phyloP scores from a whole-genome alignment of 2,329 filamentous ascomycete species.

The Akanthomyces muscarius region DNA sequence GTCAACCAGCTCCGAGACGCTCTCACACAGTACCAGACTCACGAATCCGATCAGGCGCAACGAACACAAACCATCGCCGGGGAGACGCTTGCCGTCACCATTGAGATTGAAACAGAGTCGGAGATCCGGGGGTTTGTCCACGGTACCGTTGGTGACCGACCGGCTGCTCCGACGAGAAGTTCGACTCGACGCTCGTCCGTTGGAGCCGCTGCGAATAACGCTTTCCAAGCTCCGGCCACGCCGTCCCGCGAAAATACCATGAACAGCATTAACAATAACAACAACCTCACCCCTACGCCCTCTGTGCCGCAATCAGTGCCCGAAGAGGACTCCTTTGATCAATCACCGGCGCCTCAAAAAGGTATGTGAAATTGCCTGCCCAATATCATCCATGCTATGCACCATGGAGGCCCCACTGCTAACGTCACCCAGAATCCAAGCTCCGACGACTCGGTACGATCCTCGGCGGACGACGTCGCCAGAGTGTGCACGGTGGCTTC shows the following conservation, averaged over 20 bases:
- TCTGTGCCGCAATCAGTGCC: conserved; percentile 18
- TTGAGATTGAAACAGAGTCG: conserved; percentile 81
- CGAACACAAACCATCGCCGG: conserved; percentile 70
- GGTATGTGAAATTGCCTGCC: conserved; percentile 1
- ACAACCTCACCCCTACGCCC: conserved; percentile 9
- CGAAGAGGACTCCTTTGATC: conserved; percentile 32
- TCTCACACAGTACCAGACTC: conserved; percentile 87
- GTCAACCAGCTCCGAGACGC: conserved; percentile 87
- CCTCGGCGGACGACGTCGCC: conserved; percentile 57
- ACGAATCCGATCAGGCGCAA: conserved; percentile 84
- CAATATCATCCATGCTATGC: neutral
- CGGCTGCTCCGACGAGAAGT: conserved; percentile 34
- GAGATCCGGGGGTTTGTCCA: conserved; percentile 74
- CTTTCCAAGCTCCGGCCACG: conserved; percentile 3
- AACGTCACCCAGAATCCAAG: conserved; percentile 46
- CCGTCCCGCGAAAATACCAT: conserved; percentile 7
- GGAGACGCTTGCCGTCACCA: conserved; percentile 71
- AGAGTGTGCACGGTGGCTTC: conserved; percentile 63
- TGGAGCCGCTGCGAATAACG: conserved; percentile 20
- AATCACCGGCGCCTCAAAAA: conserved; percentile 12
- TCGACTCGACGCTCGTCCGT: conserved; percentile 41
- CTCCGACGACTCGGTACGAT: conserved; percentile 65
- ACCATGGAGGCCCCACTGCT: conserved; percentile 20
- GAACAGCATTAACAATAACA: conserved; percentile 1
- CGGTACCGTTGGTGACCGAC: conserved; percentile 36